phyloP scores from a whole-genome alignment of 495 filamentous ascomycete genomes.

The Clohesyomyces aquaticus region DNA sequence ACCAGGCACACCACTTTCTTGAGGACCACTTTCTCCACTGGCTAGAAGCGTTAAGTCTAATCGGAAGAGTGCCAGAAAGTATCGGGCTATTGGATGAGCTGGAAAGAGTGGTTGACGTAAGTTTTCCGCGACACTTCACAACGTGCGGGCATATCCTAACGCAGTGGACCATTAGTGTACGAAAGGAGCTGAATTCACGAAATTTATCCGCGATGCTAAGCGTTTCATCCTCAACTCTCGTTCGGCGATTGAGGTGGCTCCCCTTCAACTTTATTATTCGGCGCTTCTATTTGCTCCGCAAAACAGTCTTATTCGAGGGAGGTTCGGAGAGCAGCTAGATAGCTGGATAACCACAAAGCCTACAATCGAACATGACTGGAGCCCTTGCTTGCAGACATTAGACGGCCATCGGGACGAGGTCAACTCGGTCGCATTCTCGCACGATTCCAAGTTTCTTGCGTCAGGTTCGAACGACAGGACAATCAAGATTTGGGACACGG shows the following conservation, averaged over 20 bases:
- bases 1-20: neutral
- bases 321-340: conserved; percentile 19
- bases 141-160: too few relatives aligned
- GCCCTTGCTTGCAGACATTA: conserved; percentile 35
- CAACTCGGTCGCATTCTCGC: conserved; percentile 9
- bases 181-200: neutral
- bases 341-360: conserved; percentile 21
- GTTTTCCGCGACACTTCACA: too few relatives aligned
- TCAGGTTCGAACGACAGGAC: neutral
- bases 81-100: neutral
- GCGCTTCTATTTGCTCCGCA: conserved; percentile 45
- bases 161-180: neutral
- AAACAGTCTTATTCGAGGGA: conserved; percentile 37
- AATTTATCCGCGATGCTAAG: neutral
- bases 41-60: neutral
- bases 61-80: neutral
- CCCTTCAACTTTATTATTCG: neutral
- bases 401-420: conserved; percentile 38
- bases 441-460: neutral
- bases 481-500: conserved; percentile 1
- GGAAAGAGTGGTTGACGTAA: too few relatives aligned
- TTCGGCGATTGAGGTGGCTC: neutral
- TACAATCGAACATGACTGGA: conserved; percentile 29
- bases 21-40: neutral
- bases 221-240: neutral